Evolutionary conservation across 352 stramenopile species (phyloP), one percentile per base, ranked within the genome.

Genomic region (Blastocystis sp.): DNA sequence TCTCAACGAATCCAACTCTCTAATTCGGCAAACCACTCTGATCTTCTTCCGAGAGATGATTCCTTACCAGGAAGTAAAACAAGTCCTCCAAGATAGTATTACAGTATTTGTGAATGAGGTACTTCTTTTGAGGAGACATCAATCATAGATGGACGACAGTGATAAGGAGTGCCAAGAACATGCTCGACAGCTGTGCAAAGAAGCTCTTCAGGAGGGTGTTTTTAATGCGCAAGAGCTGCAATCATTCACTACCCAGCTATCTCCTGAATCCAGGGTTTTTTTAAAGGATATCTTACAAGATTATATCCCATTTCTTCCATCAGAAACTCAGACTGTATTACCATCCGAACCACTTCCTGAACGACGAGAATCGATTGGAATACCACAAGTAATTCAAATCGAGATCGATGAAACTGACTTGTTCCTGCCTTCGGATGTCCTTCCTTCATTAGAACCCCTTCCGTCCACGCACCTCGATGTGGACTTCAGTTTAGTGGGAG

Each of bases 41-140:
- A 34, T 77, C 20, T 77, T 77, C 66, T 77, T 77, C 66, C 29
- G 66, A 20, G 66, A 77, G 15, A 77, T 77, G 66, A 77, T 77
- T 39, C 34, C 43, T 53, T 55, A 55, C 34, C 43, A 11, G 26
- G 66, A 39, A 47, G 66, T 77, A 8, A 39, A 77, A 34, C 29
- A 39, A 2, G 34, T n/a, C 11, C 9, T 77, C 39, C 66, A 55
- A 15, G 34, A 53, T 6, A 77, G 56, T 34, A 39, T 77, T 15
- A 15, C 39, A 5, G n/a, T 34, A 4, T 59, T 77, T 45, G 50
- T 77, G 23, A 20, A 34, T 0, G 34, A 55, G 18, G 66, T 77
- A 1, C 37, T 47, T 20, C 23, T 61, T 26, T 61, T n/a, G 7
- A 20, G n/a, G 15, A 7, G 6, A 55, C 6, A 9, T 56, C 43